A percentile compares a stretch with the other conserved stretches of the same genome.
These are phyloP conservation scores for Trichophyton simii DNA, from an alignment of 2,329 filamentous ascomycete genomes.

Conservation along the genomic window DNA sequence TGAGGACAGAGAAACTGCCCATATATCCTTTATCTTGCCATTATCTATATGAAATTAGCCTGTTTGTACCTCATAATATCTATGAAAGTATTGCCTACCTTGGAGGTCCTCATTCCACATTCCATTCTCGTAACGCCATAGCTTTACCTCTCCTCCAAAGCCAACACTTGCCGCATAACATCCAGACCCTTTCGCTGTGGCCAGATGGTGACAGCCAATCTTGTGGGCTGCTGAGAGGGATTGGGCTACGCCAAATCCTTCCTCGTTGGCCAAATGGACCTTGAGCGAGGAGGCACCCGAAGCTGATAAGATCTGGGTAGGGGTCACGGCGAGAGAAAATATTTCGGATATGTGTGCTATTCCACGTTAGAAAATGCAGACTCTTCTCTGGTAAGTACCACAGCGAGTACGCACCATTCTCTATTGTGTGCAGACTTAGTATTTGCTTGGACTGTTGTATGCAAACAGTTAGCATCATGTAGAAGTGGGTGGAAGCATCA, in stretches of 20 bases:
- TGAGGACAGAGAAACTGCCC: constrained; percentile 76
- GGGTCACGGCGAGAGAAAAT: constrained; percentile 67
- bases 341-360: constrained; percentile 73
- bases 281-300: constrained; percentile 74
- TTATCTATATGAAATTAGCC: constrained; percentile 25
- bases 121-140: constrained; percentile 56
- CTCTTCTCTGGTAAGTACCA: constrained; percentile 4
- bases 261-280: constrained; percentile 59
- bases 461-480: constrained; percentile 4
- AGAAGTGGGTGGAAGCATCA: background rate
- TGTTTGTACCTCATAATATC: background rate
- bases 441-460: constrained; percentile 83
- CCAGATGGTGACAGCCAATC: constrained; percentile 83
- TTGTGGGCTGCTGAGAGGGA: constrained; percentile 69
- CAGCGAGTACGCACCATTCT: constrained; percentile 51
- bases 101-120: constrained; percentile 42
- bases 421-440: constrained; percentile 79
- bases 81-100: constrained; percentile 17
- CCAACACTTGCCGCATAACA: constrained; percentile 67
- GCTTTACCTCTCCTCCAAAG: constrained; percentile 76
- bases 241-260: constrained; percentile 66
- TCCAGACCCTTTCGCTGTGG: constrained; percentile 51
- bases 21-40: constrained; percentile 58
- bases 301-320: constrained; percentile 62
- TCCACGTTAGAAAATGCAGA: constrained; percentile 16